These are phyloP conservation scores for Xylaria sp. DNA, from an alignment of 2,329 filamentous ascomycete species.

Conservation along the genomic window DNA sequence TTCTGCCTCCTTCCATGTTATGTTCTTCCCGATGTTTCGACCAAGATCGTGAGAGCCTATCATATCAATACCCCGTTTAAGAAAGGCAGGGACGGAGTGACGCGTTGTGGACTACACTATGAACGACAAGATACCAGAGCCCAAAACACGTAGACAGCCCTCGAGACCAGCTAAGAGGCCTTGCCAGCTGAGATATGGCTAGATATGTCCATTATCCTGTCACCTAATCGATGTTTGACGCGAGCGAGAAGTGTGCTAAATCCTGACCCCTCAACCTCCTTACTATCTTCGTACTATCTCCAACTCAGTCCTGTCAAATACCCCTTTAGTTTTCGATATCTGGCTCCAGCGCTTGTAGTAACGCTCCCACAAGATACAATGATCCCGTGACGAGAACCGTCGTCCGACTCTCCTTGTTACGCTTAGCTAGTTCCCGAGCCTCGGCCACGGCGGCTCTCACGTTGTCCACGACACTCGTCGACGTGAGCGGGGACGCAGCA, in stretches of 20 bases:
- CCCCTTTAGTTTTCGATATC: slow-evolving; percentile 31
- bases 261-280: too few species aligned
- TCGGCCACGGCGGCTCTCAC: slow-evolving; percentile 64
- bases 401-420: slow-evolving; percentile 38
- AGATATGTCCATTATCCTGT: not conserved
- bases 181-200: not conserved
- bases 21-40: too few species aligned
- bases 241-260: not conserved
- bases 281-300: not conserved
- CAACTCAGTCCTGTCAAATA: not conserved
- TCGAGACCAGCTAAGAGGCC: too few species aligned
- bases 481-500: slow-evolving; percentile 43
- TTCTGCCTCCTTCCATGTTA: too few species aligned
- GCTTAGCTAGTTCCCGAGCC: slow-evolving; percentile 39
- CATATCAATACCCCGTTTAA: too few species aligned
- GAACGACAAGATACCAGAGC: too few species aligned
- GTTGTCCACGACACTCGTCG: slow-evolving; percentile 54
- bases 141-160: too few species aligned
- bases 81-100: too few species aligned
- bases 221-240: not conserved
- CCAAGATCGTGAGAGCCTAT: too few species aligned
- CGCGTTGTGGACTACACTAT: too few species aligned
- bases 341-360: slow-evolving; percentile 64
- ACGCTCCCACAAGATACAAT: slow-evolving; percentile 74
- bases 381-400: slow-evolving; percentile 72